Evolutionary conservation across 257 asterid genomes (phyloP).

Genomic region (Linderniella brevidens): DNA sequence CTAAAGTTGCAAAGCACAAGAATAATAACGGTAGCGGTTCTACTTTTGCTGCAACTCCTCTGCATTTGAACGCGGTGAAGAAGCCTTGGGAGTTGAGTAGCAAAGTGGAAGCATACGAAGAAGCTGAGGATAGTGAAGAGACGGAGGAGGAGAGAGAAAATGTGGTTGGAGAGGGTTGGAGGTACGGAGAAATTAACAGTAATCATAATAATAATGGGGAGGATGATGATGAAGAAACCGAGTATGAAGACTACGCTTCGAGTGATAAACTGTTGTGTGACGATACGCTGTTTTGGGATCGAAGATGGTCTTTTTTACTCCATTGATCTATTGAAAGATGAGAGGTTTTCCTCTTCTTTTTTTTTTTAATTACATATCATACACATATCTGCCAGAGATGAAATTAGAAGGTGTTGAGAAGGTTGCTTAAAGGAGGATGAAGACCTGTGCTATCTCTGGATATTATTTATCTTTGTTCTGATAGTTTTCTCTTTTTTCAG

Average conservation of each 20-base stretch:
- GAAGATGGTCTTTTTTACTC: too few relatives aligned
- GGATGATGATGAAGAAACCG: conserved; percentile 96
- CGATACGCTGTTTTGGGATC: conserved; percentile 1
- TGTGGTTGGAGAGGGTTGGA: conserved; percentile 50
- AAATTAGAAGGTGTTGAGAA: too few relatives aligned
- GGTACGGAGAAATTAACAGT: conserved; percentile 43
- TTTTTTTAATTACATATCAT: too few relatives aligned
- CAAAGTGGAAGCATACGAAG: conserved; percentile 24
- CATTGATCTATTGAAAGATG: too few relatives aligned
- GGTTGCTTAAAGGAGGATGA: too few relatives aligned
- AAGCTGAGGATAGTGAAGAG: conserved; percentile 93
- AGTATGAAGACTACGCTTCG: conserved; percentile 48
- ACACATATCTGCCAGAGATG: too few relatives aligned
- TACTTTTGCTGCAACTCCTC: conserved; percentile 32
- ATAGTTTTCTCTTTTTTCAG: too few relatives aligned
- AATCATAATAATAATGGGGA: conserved; percentile 95
- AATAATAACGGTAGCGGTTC: conserved; percentile 11
- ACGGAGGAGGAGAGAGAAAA: conserved; percentile 88
- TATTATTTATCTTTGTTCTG: too few relatives aligned
- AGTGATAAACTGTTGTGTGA: too few relatives aligned
- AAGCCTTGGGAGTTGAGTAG: conserved; percentile 30
- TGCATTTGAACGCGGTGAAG: conserved; percentile 29
- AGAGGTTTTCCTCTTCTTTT: too few relatives aligned
- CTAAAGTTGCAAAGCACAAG: conserved; percentile 58
- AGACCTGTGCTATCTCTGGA: too few relatives aligned